A percentile compares a stretch with the other conserved stretches of the same genome.
These are phyloP conservation scores for Vitis hybrid DNA, from an alignment of 177 flowering plant species.

Conservation along the genomic window DNA sequence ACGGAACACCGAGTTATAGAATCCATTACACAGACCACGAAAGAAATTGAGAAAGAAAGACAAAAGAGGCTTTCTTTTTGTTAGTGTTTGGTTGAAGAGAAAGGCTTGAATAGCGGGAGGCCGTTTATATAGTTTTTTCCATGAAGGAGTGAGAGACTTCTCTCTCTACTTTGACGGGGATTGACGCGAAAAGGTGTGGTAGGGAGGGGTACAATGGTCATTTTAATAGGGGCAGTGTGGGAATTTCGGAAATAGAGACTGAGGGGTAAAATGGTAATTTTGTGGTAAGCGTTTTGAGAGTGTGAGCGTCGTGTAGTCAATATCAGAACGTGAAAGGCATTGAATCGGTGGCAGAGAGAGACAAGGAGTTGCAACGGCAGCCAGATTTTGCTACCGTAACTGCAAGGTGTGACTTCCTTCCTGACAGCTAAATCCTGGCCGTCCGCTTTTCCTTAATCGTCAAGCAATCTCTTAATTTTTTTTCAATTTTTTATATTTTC, in stretches of 20 bases:
- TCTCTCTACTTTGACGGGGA: not conserved
- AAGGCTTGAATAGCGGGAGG: conserved; percentile 38
- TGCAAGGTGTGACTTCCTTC: too few species aligned
- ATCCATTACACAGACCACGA: conserved; percentile 33
- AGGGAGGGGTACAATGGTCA: not conserved
- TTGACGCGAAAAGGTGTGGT: not conserved
- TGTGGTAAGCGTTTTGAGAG: not conserved
- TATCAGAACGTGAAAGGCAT: conserved; percentile 21
- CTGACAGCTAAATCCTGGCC: too few species aligned
- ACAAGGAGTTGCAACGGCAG: not conserved
- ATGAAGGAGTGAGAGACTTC: not conserved
- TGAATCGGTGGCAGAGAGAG: conserved; percentile 12
- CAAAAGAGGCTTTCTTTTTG: conserved; percentile 8
- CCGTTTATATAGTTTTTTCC: conserved; percentile 35
- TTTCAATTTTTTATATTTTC: too few species aligned
- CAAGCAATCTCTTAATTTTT: too few species aligned
- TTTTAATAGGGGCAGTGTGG: not conserved
- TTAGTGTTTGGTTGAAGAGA: conserved; percentile 7
- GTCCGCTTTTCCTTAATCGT: too few species aligned
- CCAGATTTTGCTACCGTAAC: too few species aligned
- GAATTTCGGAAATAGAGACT: not conserved
- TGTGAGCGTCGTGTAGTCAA: conserved; percentile 9
- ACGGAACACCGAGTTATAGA: conserved; percentile 58
- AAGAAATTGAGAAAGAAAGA: conserved; percentile 16
- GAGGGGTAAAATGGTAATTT: not conserved